Conservation (phyloP, 352 stramenopile genomes). For the Phytophthora cryptogea region DNA sequence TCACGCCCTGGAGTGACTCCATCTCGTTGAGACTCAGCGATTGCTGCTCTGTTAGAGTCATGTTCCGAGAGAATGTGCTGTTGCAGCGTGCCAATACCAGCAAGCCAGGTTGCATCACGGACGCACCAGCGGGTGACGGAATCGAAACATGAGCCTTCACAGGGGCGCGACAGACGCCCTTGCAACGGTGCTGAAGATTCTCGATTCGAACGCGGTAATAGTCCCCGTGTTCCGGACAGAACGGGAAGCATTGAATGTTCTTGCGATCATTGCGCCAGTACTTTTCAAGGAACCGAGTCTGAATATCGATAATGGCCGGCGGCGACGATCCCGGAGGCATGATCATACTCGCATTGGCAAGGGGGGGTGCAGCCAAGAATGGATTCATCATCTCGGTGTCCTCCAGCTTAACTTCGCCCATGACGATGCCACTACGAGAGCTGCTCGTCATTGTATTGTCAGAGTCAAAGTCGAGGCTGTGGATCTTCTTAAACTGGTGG, state of each 20-base stretch:
- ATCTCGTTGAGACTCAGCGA: slow-evolving; percentile 63
- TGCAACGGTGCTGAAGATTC: slow-evolving; percentile 80
- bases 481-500: slow-evolving; percentile 65
- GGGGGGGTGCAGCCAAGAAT: slow-evolving; percentile 41
- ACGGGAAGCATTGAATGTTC: slow-evolving; percentile 93
- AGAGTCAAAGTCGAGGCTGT: slow-evolving; percentile 77
- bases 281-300: slow-evolving; percentile 87
- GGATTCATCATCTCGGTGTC: slow-evolving; percentile 51
- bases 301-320: slow-evolving; percentile 72
- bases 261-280: slow-evolving; percentile 93
- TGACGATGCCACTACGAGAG: slow-evolving; percentile 24
- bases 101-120: slow-evolving; percentile 42
- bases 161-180: slow-evolving; percentile 82
- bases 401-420: slow-evolving; percentile 36
- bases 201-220: slow-evolving; percentile 91
- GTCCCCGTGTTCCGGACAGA: slow-evolving; percentile 88
- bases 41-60: slow-evolving; percentile 51
- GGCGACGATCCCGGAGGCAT: slow-evolving; percentile 20
- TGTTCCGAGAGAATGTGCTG: slow-evolving; percentile 80
- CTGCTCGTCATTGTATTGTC: slow-evolving; percentile 39
- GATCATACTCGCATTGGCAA: slow-evolving; percentile 12
- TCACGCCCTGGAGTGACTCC: slow-evolving; percentile 70
- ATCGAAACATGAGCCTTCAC: slow-evolving; percentile 78
- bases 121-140: slow-evolving; percentile 31
- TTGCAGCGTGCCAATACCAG: slow-evolving; percentile 82